Evolutionary conservation across 179 eudicot genomes (phyloP).

Genomic region (Camellia oleifera): DNA sequence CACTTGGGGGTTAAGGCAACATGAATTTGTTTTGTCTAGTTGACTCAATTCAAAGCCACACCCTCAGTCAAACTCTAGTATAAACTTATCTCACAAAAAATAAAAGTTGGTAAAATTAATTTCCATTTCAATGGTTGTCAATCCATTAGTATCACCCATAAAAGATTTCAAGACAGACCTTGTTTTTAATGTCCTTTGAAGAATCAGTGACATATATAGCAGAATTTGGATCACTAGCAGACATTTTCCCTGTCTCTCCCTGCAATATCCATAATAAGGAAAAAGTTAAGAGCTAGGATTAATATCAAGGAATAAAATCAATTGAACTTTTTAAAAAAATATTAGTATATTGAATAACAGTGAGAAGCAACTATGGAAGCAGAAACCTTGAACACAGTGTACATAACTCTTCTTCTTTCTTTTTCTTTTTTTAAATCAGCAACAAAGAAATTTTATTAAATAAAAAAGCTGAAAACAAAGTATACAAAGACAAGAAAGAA

Average conservation of each 20-base stretch:
- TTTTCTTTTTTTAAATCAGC: too few relatives aligned
- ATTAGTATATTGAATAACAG: background rate
- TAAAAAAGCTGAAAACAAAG: too few relatives aligned
- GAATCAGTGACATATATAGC: slow-evolving; percentile 99
- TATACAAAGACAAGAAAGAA: too few relatives aligned
- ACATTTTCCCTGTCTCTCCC: slow-evolving; percentile 98
- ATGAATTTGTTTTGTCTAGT: background rate
- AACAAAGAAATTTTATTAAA: too few relatives aligned
- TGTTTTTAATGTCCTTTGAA: slow-evolving; percentile 76
- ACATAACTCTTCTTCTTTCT: too few relatives aligned
- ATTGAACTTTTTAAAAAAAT: background rate
- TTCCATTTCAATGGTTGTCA: background rate
- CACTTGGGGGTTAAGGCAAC: too few relatives aligned
- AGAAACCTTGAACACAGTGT: background rate
- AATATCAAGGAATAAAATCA: background rate
- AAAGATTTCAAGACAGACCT: slow-evolving; percentile 42
- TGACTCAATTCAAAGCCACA: background rate
- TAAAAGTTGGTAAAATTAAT: too few relatives aligned
- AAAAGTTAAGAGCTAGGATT: background rate
- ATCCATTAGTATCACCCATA: background rate
- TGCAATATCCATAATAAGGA: slow-evolving; percentile 27
- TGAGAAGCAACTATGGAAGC: background rate
- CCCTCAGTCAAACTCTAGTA: background rate
- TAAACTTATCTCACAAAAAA: background rate
- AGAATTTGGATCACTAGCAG: slow-evolving; percentile 96